Evolutionary conservation across 2,329 filamentous ascomycete species (phyloP), one percentile per base, ranked within the genome.

Genomic region (Epicoccum nigrum): DNA sequence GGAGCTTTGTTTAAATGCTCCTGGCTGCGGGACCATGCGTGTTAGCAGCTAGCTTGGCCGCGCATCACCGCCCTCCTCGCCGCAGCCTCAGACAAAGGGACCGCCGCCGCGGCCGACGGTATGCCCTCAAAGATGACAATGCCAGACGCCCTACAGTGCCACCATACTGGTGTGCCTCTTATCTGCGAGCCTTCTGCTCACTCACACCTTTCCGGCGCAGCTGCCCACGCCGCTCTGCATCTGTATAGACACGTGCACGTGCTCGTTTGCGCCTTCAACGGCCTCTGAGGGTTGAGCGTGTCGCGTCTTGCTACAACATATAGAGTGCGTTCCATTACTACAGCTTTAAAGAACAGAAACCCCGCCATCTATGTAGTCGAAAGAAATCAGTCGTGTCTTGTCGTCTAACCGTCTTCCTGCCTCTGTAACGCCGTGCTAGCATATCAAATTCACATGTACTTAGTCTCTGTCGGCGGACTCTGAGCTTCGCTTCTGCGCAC

Each of bases 401-500:
- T 55, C 53, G 46, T 47, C 38, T 53, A 45, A 40, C 47, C 19
- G 35, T 23, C 25, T 45, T 34, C 44, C 39, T n/a, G 31, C 41
- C 49, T 35, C 53, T 32, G 9, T 20, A 37, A 44, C 51, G 31
- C 46, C 55, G 20, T 51, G 39, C 52, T 7, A 35, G 46, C 39
- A 20, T 15, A 54, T 12, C 42, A 40, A 48, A 43, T n/a, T n/a
- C 44, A 63, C 57, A 64, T 25, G 9, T 25, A 9, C 23, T 5
- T 30, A 4, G 32, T 31, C 53, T 58, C 51, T 62, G 53, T 56
- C 50, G 21, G 58, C 56, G 55, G 55, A 59, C 56, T 60, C 60
- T 8, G 58, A 59, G 17, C 45, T 51, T 8, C 57, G 58, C 54
- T 57, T 63, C 51, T 62, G 56, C 31, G 44, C 51, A 2, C 65